Percentiles rank a stretch among this genome's conserved stretches.
Evolutionary conservation across 352 stramenopile genomes (phyloP).

Genomic region (Phytophthora kernoviae): DNA sequence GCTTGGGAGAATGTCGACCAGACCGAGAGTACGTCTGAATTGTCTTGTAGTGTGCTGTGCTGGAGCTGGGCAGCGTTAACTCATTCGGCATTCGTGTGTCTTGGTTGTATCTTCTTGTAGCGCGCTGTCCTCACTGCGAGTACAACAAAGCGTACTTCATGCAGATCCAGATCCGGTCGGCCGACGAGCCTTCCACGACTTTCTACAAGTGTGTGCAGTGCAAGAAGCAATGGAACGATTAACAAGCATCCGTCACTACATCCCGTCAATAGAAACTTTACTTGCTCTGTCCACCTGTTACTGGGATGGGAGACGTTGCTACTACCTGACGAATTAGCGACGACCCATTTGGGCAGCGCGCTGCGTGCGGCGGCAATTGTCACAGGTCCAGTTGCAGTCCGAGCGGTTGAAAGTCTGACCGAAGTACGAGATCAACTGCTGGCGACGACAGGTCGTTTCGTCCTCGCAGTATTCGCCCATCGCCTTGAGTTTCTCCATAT

Average conservation of each 20-base stretch:
- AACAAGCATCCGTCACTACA: slow-evolving; percentile 12
- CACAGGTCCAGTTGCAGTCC: slow-evolving; percentile 62
- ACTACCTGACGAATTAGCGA: neutral
- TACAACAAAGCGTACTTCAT: slow-evolving; percentile 99
- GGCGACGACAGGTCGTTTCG: slow-evolving; percentile 71
- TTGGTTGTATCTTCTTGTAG: slow-evolving; percentile 35
- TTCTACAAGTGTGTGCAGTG: slow-evolving; percentile 99
- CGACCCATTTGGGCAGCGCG: slow-evolving; percentile 29
- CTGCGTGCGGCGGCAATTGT: slow-evolving; percentile 67
- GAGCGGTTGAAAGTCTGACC: slow-evolving; percentile 72
- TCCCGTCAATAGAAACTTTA: slow-evolving; percentile 1
- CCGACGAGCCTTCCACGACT: slow-evolving; percentile 98
- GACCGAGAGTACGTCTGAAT: slow-evolving; percentile 85
- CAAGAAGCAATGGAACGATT: slow-evolving; percentile 97
- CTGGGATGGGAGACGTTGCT: neutral
- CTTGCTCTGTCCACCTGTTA: neutral
- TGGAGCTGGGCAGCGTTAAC: neutral
- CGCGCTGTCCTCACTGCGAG: slow-evolving; percentile 95
- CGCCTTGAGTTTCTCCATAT: slow-evolving; percentile 77
- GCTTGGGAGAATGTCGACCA: slow-evolving; percentile 99
- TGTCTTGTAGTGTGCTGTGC: neutral
- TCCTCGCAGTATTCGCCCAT: slow-evolving; percentile 86
- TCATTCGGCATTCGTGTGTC: slow-evolving; percentile 2
- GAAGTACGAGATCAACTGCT: slow-evolving; percentile 82
- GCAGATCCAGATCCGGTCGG: slow-evolving; percentile 99